phyloP scores from a whole-genome alignment of 441 rosid species.

The Adansonia madagascariensis region DNA sequence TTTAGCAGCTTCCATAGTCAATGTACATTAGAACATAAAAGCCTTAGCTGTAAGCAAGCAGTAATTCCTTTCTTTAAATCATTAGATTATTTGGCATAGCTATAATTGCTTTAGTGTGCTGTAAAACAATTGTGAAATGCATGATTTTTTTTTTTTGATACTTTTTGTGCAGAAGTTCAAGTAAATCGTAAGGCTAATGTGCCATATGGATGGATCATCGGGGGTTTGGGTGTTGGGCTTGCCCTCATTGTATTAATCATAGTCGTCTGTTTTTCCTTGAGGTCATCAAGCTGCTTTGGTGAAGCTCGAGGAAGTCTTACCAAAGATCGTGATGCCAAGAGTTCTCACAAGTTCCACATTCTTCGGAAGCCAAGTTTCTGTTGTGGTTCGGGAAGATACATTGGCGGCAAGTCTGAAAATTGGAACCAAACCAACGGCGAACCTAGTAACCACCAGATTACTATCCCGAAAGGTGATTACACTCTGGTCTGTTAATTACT shows the following conservation, averaged over 20 bases:
- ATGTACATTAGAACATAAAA: background rate
- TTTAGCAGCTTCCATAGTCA: background rate
- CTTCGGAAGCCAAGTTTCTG: slow-evolving; percentile 87
- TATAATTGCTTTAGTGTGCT: background rate
- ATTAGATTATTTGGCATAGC: background rate
- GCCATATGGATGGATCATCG: slow-evolving; percentile 84
- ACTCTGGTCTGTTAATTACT: slow-evolving; percentile 14
- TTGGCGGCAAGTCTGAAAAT: slow-evolving; percentile 74
- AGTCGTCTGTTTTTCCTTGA: slow-evolving; percentile 56
- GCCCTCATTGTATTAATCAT: slow-evolving; percentile 54
- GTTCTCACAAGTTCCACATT: slow-evolving; percentile 72
- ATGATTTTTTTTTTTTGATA: background rate
- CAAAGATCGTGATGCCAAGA: slow-evolving; percentile 53
- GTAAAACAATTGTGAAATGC: background rate
- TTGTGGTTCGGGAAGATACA: slow-evolving; percentile 85
- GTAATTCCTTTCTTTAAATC: background rate
- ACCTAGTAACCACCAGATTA: slow-evolving; percentile 59
- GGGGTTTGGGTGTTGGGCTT: slow-evolving; percentile 73
- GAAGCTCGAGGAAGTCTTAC: slow-evolving; percentile 42
- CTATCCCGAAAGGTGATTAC: slow-evolving; percentile 70
- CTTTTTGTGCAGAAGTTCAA: slow-evolving; percentile 55
- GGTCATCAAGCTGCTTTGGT: slow-evolving; percentile 59
- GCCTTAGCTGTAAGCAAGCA: background rate
- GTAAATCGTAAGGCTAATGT: slow-evolving; percentile 54
- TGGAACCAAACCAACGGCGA: slow-evolving; percentile 68